phyloP scores from a whole-genome alignment of 78 protist species.

The Monocercomonoides exilis region DNA sequence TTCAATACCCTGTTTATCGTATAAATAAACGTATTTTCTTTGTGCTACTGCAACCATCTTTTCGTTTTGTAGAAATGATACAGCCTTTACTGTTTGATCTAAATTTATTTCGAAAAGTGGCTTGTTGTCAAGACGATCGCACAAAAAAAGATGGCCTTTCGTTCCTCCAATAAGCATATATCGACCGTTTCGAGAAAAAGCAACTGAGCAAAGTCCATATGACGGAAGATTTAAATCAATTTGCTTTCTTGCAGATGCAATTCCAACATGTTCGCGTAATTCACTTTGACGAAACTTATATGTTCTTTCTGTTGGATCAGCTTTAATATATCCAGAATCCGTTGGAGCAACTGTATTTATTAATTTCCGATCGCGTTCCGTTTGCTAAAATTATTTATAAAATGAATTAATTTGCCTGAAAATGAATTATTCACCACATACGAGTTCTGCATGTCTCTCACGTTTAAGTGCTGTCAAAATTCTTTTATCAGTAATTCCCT shows the following conservation, averaged over 20 bases:
- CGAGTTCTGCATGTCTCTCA: too few relatives aligned
- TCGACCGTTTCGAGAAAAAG: slow-evolving; percentile 63
- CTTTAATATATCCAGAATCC: slow-evolving; percentile 32
- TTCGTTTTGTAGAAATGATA: slow-evolving; percentile 68
- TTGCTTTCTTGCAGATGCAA: slow-evolving; percentile 17
- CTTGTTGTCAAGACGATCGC: slow-evolving; percentile 60
- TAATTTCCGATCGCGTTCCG: neutral
- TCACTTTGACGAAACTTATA: slow-evolving; percentile 49
- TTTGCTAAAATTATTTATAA: too few relatives aligned
- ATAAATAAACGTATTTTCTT: slow-evolving; percentile 57
- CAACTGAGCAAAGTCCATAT: slow-evolving; percentile 69
- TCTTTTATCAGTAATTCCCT: too few relatives aligned
- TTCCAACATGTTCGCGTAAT: slow-evolving; percentile 52
- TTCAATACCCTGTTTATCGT: slow-evolving; percentile 79
- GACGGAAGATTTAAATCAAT: slow-evolving; percentile 44
- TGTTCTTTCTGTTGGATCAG: slow-evolving; percentile 75
- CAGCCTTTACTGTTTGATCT: slow-evolving; percentile 61
- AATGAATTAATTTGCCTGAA: too few relatives aligned
- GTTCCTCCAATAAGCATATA: slow-evolving; percentile 63
- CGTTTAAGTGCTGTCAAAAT: too few relatives aligned
- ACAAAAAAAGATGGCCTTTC: slow-evolving; percentile 74
- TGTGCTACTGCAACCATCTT: slow-evolving; percentile 89
- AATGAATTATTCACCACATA: too few relatives aligned
- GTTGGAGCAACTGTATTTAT: neutral
- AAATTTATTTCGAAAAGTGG: slow-evolving; percentile 63